Evolutionary conservation across 495 filamentous ascomycete species (phyloP).

Genomic region (Daldinia vernicosa): DNA sequence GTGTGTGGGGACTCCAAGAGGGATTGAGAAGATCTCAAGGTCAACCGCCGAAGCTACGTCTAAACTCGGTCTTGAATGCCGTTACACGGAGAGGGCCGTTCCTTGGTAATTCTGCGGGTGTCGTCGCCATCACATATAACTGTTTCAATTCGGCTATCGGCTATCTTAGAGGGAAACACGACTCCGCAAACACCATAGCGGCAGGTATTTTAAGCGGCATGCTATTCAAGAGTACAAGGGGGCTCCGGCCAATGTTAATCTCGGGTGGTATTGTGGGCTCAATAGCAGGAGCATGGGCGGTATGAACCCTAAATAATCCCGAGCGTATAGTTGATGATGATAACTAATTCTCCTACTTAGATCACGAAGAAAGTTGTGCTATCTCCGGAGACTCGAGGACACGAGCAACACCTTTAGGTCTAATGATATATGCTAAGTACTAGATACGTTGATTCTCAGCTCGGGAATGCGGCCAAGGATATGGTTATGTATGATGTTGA

Average conservation of each 20-base stretch:
- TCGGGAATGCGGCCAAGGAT: conserved; percentile 2
- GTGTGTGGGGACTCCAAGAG: conserved; percentile 89
- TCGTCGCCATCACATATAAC: conserved; percentile 95
- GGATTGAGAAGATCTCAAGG: conserved; percentile 76
- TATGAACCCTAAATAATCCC: conserved; percentile 60
- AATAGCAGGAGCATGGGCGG: conserved; percentile 87
- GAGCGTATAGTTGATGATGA: not conserved
- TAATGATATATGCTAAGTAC: conserved; percentile 6
- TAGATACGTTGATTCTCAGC: conserved; percentile 15
- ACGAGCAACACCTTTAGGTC: conserved; percentile 34
- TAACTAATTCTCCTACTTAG: conserved; percentile 49
- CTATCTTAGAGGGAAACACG: conserved; percentile 86
- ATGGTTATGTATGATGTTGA: conserved; percentile 43
- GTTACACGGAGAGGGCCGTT: conserved; percentile 95
- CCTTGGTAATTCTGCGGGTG: conserved; percentile 92
- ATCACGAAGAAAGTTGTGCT: conserved; percentile 67
- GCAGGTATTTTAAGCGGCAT: conserved; percentile 89
- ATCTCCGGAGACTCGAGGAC: conserved; percentile 39
- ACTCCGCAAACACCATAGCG: conserved; percentile 83
- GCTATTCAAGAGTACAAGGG: conserved; percentile 94
- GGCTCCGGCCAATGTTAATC: conserved; percentile 89
- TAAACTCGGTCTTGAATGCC: conserved; percentile 93
- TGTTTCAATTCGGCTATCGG: conserved; percentile 92
- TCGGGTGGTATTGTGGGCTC: conserved; percentile 86
- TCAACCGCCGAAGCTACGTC: conserved; percentile 85